These are phyloP conservation scores for Hordeum marinum DNA, from an alignment of 176 grass and related monocot genomes.

Conservation along the genomic window DNA sequence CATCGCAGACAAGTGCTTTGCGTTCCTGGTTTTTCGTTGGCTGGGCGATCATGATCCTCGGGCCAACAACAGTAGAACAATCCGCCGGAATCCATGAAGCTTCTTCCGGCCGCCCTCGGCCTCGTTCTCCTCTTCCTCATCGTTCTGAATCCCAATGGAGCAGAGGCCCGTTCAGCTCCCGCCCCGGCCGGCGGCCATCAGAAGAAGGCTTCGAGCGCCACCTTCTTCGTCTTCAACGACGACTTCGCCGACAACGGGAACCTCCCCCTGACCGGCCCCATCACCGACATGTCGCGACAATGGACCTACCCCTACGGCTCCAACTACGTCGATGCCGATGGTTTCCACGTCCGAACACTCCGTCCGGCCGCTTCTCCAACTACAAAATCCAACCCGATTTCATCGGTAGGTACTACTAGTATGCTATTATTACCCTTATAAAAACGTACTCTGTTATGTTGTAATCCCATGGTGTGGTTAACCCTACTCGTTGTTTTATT, in stretches of 20 bases:
- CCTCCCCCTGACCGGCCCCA: background rate
- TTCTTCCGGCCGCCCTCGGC: background rate
- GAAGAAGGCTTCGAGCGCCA: background rate
- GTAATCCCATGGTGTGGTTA: background rate
- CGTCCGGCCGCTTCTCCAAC: constrained; percentile 30
- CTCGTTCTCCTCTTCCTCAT: background rate
- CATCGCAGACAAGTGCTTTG: background rate
- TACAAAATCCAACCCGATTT: background rate
- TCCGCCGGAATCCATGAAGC: background rate
- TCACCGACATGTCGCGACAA: background rate
- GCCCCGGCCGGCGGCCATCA: background rate
- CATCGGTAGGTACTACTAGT: background rate
- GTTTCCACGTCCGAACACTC: background rate
- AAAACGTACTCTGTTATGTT: too few species aligned
- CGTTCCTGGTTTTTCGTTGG: background rate
- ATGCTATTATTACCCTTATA: too few species aligned
- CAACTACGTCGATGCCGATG: background rate
- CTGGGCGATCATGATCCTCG: background rate
- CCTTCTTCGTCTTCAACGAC: constrained; percentile 22
- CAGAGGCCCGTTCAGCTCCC: background rate
- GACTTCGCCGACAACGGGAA: constrained; percentile 33
- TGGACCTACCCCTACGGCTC: constrained; percentile 25
- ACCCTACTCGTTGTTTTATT: background rate
- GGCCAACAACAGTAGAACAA: background rate
- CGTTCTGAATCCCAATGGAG: background rate